Conservation (phyloP, 2,329 filamentous ascomycete genomes). For the Penicillium concentricum region DNA sequence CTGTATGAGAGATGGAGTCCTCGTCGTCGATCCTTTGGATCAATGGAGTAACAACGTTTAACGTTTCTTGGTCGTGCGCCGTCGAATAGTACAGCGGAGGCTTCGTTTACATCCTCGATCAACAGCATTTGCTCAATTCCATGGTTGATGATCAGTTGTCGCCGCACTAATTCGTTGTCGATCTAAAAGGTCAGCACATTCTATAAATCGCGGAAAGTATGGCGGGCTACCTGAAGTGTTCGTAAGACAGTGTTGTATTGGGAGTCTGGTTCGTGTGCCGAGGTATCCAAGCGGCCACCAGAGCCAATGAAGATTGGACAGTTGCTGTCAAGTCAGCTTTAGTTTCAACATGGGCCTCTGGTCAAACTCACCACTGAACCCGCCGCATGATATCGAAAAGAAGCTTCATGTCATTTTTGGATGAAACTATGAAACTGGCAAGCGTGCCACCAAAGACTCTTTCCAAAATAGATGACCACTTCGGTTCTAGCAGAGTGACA, state of each 20-base stretch:
- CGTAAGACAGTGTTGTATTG: conserved; percentile 75
- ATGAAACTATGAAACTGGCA: conserved; percentile 78
- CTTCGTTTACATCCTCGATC: conserved; percentile 66
- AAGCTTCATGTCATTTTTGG: conserved; percentile 69
- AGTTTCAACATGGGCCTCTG: too few relatives aligned
- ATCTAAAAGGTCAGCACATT: conserved; percentile 52
- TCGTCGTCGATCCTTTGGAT: conserved; percentile 62
- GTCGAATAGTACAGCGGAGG: conserved; percentile 66
- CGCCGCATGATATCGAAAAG: conserved; percentile 65
- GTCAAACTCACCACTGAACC: conserved; percentile 49
- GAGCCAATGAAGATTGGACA: conserved; percentile 66
- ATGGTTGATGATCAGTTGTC: conserved; percentile 79
- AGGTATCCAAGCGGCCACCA: conserved; percentile 55
- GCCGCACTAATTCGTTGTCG: conserved; percentile 73
- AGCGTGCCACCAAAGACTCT: conserved; percentile 68
- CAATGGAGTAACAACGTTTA: conserved; percentile 62
- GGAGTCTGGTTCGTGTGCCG: conserved; percentile 69
- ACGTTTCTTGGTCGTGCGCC: conserved; percentile 66
- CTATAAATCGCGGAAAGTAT: neutral
- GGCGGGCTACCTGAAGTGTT: conserved; percentile 58
- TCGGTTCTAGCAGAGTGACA: conserved; percentile 71
- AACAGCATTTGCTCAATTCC: conserved; percentile 81
- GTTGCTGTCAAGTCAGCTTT: conserved; percentile 35
- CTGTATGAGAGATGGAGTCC: conserved; percentile 61
- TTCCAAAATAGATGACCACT: conserved; percentile 83